Conservation (phyloP, 805 yeast genomes). For the Debaryomyces castellii region DNA sequence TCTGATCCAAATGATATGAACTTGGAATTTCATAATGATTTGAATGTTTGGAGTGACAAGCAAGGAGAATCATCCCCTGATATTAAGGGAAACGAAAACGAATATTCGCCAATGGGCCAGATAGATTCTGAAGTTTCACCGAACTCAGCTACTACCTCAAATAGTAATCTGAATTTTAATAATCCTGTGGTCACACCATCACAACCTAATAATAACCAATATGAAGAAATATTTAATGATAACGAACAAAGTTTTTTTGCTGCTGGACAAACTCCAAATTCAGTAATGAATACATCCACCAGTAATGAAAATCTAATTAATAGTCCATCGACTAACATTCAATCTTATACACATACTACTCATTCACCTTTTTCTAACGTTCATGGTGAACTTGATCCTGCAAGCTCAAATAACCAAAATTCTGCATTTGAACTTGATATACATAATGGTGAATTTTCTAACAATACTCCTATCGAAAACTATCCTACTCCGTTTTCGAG, state of each 20-base stretch:
- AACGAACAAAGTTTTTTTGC: slow-evolving; percentile 23
- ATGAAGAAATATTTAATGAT: slow-evolving; percentile 18
- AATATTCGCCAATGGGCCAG: slow-evolving; percentile 16
- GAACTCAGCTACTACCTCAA: slow-evolving; percentile 13
- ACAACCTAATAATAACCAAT: slow-evolving; percentile 7
- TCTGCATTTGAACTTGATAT: slow-evolving; percentile 9
- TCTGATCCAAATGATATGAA: slow-evolving; percentile 7
- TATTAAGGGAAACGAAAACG: background rate
- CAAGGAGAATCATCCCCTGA: background rate
- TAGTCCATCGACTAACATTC: slow-evolving; percentile 12
- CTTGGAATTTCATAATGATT: slow-evolving; percentile 8
- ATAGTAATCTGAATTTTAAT: slow-evolving; percentile 4
- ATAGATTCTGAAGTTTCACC: slow-evolving; percentile 19
- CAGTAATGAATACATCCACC: slow-evolving; percentile 2
- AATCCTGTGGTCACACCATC: slow-evolving; percentile 4
- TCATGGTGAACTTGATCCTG: slow-evolving; percentile 4
- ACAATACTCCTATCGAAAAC: slow-evolving; percentile 9
- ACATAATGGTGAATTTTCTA: slow-evolving; percentile 5
- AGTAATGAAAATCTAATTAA: slow-evolving; percentile 8
- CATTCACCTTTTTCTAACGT: slow-evolving; percentile 7
- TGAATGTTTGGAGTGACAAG: slow-evolving; percentile 12
- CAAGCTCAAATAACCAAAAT: slow-evolving; percentile 6
- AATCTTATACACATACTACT: slow-evolving; percentile 13
- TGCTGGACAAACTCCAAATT: slow-evolving; percentile 13
- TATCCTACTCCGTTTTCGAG: slow-evolving; percentile 4